Evolutionary conservation across 352 stramenopile genomes (phyloP).

Genomic region (Phytopythium helicoides): DNA sequence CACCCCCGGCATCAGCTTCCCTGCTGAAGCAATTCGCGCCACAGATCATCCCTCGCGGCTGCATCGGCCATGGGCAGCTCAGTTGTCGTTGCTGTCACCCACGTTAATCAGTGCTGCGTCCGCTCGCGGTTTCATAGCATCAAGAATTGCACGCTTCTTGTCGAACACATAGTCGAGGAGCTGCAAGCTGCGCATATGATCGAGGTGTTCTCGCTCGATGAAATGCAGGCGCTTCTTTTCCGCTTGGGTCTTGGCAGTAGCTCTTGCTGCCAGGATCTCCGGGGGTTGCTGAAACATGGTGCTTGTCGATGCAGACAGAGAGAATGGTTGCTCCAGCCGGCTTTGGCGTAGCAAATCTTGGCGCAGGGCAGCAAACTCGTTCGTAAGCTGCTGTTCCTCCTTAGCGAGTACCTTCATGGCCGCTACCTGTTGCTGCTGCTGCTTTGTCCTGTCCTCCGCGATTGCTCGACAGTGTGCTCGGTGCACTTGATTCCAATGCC

Average conservation of each 20-base stretch:
- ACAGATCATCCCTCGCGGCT: constrained; percentile 42
- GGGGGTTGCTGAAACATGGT: constrained; percentile 65
- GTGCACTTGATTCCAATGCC: constrained; percentile 44
- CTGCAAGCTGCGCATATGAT: constrained; percentile 72
- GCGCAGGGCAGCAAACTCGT: constrained; percentile 36
- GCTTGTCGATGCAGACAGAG: constrained; percentile 62
- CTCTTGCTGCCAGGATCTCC: constrained; percentile 60
- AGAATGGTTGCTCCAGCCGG: constrained; percentile 37
- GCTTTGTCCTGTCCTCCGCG: constrained; percentile 32
- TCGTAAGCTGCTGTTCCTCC: constrained; percentile 45
- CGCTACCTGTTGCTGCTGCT: constrained; percentile 20
- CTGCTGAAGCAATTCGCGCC: constrained; percentile 41
- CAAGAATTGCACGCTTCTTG: constrained; percentile 43
- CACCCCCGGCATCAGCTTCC: constrained; percentile 18
- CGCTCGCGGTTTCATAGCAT: constrained; percentile 43
- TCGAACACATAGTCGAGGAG: constrained; percentile 73
- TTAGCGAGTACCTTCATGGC: constrained; percentile 57
- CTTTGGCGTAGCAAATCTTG: constrained; percentile 45
- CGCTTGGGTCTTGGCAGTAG: constrained; percentile 40
- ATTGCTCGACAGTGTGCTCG: constrained; percentile 54
- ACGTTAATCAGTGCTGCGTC: constrained; percentile 55
- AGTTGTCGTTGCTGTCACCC: constrained; percentile 23
- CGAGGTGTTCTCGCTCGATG: constrained; percentile 56
- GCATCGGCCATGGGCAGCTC: constrained; percentile 26
- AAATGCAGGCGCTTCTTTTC: constrained; percentile 39